Evolutionary conservation across 345 rosid species (phyloP).

Genomic region (Viola odorata): DNA sequence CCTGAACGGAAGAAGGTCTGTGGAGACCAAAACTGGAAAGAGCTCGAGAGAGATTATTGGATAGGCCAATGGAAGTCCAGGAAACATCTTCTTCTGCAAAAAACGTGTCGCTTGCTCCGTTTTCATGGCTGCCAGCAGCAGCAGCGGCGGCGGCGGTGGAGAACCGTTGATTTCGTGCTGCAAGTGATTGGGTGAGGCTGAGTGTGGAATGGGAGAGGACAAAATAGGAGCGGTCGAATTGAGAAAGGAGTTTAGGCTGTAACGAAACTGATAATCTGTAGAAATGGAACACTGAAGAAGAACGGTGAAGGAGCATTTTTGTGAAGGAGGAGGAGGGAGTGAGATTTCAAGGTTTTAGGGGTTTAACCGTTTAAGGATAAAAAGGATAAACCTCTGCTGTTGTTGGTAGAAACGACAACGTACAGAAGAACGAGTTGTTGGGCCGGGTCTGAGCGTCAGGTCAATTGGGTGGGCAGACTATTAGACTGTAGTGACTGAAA

Average conservation of each 20-base stretch:
- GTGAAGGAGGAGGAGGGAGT: neutral
- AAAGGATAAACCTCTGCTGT: neutral
- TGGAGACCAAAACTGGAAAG: constrained; percentile 54
- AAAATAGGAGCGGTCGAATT: constrained; percentile 31
- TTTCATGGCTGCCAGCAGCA: constrained; percentile 29
- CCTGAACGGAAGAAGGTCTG: constrained; percentile 92
- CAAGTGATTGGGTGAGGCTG: constrained; percentile 28
- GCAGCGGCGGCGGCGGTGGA: constrained; percentile 24
- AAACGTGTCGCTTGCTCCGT: constrained; percentile 22
- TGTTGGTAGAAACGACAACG: no score
- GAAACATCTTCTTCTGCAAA: constrained; percentile 62
- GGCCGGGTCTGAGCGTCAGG: no score
- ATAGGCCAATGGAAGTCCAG: constrained; percentile 78
- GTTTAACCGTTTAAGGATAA: neutral
- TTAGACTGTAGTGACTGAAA: no score
- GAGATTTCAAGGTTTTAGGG: neutral
- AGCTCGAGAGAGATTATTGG: constrained; percentile 54
- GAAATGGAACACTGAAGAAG: constrained; percentile 42
- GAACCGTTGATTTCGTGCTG: constrained; percentile 29
- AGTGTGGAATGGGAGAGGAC: constrained; percentile 15
- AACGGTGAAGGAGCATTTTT: constrained; percentile 42
- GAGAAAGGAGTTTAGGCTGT: constrained; percentile 36
- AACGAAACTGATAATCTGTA: constrained; percentile 28
- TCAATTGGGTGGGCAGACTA: no score
- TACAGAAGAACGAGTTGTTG: no score